Evolutionary conservation across 2,329 filamentous ascomycete genomes (phyloP).

Genomic region (Juglanconis oblonga): DNA sequence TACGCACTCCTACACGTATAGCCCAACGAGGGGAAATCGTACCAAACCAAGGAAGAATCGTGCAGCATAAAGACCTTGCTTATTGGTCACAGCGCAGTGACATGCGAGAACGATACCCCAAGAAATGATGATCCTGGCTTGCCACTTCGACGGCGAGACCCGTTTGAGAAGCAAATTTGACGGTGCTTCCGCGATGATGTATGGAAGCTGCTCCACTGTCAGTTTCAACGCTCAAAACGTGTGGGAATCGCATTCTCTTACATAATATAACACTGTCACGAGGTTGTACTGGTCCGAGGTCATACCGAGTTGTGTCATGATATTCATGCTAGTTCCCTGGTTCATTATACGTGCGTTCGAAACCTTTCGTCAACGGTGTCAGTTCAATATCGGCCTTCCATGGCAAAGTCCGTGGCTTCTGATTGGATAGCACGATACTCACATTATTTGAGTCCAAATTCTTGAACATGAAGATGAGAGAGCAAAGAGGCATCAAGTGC

Average conservation of each 20-base stretch:
- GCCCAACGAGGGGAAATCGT: too few species aligned
- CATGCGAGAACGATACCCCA: constrained; percentile 35
- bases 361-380: neutral
- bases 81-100: constrained; percentile 34
- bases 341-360: constrained; percentile 44
- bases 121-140: constrained; percentile 36
- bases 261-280: constrained; percentile 37
- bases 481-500: constrained; percentile 40
- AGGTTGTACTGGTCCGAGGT: constrained; percentile 39
- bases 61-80: constrained; percentile 34
- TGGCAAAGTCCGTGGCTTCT: too few species aligned
- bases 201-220: neutral
- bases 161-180: constrained; percentile 14
- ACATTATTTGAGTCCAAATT: constrained; percentile 37
- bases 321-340: constrained; percentile 36
- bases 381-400: neutral
- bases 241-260: constrained; percentile 29
- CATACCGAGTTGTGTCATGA: constrained; percentile 37
- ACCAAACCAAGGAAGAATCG: constrained; percentile 31
- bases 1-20: too few species aligned
- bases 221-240: neutral
- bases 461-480: constrained; percentile 39
- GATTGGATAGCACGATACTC: neutral
- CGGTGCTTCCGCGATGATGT: constrained; percentile 15
- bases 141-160: constrained; percentile 12